Evolutionary conservation across 257 asterid genomes (phyloP), one percentile per base, ranked within the genome.

Genomic region (Cinchona pubescens): DNA sequence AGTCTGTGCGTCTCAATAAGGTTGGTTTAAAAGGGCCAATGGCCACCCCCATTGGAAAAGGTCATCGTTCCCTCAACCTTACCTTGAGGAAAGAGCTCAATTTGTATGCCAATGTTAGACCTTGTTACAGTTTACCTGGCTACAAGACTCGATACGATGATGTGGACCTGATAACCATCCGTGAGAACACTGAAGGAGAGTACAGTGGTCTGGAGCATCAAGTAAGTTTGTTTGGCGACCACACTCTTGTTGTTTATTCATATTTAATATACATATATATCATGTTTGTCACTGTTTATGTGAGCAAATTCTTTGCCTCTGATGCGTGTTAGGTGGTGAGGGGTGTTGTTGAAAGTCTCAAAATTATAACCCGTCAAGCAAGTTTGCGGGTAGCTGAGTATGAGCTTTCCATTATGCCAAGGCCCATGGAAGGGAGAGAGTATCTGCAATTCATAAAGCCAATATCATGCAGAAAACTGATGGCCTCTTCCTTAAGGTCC

Each of bases 391-490:
- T 94, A 75, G 97, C 98, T 34, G 98, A 94, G 80, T 94, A 94
- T 79, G n/a, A n/a, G 98, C 97, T 56, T 94, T 94, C 84, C 86
- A 90, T 78, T 94, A 94, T 84, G 98, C 98, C 81, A 86, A 94
- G 87, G 62, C 89, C 79, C 96, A 94, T 77, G 98, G 97, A 78
- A 88, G 98, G 55, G 79, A 92, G 71, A 88, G 97, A 87, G 98
- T 94, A 48, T 90, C 98, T 71, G 98, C 97, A 2, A 90, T 94
- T n/a, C 98, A 94, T 79, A 94, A 94, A 85, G 98, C 98, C 80
- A 94, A 94, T 75, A 94, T 94, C 90, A 94, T 94, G 98, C 97
- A 92, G 85, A 94, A 92, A 86, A 92, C 98, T 71, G 98, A 94
- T 25, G 98, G 98, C 73, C 98, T 94, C 83, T 94, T 94, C 87